Percentiles rank a stretch among this genome's conserved stretches.
phyloP scores from a whole-genome alignment of 2,329 filamentous ascomycete genomes.

The Paecilomyces niveus region DNA sequence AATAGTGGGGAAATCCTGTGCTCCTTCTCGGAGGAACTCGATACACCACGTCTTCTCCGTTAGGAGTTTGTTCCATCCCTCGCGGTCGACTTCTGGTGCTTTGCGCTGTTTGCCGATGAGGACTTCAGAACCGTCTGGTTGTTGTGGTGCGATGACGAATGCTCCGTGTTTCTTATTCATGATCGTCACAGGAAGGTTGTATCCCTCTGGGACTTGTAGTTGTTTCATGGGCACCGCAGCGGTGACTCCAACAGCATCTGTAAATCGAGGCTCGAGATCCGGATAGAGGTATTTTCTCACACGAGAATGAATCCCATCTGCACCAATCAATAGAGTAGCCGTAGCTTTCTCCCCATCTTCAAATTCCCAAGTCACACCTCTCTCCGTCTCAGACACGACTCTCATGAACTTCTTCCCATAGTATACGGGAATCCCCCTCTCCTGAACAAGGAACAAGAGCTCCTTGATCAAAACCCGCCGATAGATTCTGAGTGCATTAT shows the following conservation, averaged over 20 bases:
- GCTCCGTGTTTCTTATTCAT: constrained; percentile 37
- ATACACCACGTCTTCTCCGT: constrained; percentile 35
- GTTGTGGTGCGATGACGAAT: constrained; percentile 47
- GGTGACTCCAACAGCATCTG: constrained; percentile 39
- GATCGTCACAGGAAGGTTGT: constrained; percentile 38
- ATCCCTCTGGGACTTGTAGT: constrained; percentile 27
- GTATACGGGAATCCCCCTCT: constrained; percentile 32
- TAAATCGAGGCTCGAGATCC: constrained; percentile 43
- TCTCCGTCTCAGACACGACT: constrained; percentile 34
- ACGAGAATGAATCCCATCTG: constrained; percentile 54
- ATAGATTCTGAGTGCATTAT: background rate
- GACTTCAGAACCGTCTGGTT: constrained; percentile 42
- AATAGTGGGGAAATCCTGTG: constrained; percentile 27
- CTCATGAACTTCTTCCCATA: constrained; percentile 44
- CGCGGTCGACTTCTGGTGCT: constrained; percentile 30
- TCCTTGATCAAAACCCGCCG: background rate
- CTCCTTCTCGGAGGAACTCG: constrained; percentile 28
- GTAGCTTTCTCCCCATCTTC: constrained; percentile 34
- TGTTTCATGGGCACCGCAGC: constrained; percentile 31
- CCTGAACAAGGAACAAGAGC: background rate
- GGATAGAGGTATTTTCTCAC: constrained; percentile 48
- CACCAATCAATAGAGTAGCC: constrained; percentile 45
- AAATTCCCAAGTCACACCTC: constrained; percentile 41
- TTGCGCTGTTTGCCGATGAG: constrained; percentile 42
- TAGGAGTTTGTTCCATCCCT: constrained; percentile 37